Evolutionary conservation across 371 early-diverging fungal genomes (phyloP), one percentile per base, ranked within the genome.

Genomic region (Rhizopus sp.): DNA sequence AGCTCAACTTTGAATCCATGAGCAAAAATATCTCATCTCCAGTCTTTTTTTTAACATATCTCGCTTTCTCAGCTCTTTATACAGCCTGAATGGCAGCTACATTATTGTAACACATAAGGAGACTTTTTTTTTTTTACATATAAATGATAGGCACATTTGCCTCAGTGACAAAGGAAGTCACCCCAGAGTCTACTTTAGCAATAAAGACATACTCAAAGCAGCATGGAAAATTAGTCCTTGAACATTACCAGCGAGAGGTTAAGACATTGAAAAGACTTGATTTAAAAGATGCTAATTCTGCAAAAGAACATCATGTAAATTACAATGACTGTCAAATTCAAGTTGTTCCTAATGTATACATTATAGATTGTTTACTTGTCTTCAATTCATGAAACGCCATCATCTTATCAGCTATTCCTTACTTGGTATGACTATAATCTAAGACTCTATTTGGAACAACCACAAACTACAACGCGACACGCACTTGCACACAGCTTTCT

Each of bases 241-340:
- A 50, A 6, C 80, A 80, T 60, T 77, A 57, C 38, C 34, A 68
- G 23, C 61, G 74, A 30, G 80, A 80, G 56, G 41, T 73, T 8
- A 51, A 62, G 53, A 72, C 74, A 5, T 60, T 73, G 3, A 66
- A 62, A 23, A 38, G 58, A 32, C 31, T 80, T 16, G 50, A 41
- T 7, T 45, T 70, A 6, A 38, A 4, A n/a, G 60, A 67, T 7
- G 50, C 55, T 38, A 51, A 62, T 15, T 35, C 51, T n/a, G 64
- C 69, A 33, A 37, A 44, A 30, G 13, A 66, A 17, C 53, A 64
- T 9, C 69, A 69, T 52, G 80, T 77, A 72, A 63, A 52, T 2
- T 3, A 9, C 10, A 17, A 6, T 17, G 34, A 5, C 7, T 42
- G 10, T 0, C 13, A n/a, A 31, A 15, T 31, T 37, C 13, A 6